These are phyloP conservation scores for Alectoria sarmentosa DNA, from an alignment of 495 filamentous ascomycete species.

Conservation along the genomic window DNA sequence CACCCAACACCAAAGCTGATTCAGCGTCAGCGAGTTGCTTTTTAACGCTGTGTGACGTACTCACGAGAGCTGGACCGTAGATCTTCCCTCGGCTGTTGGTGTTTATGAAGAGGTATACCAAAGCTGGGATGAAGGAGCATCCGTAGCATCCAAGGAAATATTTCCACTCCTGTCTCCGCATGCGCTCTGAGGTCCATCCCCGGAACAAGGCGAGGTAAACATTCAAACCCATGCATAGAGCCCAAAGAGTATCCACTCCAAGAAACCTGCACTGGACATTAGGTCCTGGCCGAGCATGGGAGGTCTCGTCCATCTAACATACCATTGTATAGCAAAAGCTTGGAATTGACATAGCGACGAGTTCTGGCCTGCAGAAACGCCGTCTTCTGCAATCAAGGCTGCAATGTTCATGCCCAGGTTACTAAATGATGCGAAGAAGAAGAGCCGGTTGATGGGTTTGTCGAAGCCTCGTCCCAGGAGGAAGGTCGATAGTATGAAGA, in stretches of 20 bases:
- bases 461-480: constrained; percentile 52
- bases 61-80: constrained; percentile 67
- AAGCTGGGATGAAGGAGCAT: constrained; percentile 61
- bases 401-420: constrained; percentile 78
- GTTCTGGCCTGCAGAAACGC: constrained; percentile 35
- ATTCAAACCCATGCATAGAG: constrained; percentile 80
- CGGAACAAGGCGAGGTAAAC: constrained; percentile 82
- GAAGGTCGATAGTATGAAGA: constrained; percentile 71
- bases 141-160: constrained; percentile 73
- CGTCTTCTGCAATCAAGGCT: constrained; percentile 63
- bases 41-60: constrained; percentile 5
- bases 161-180: constrained; percentile 62
- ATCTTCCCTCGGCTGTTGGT: constrained; percentile 43
- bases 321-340: constrained; percentile 71
- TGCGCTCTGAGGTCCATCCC: constrained; percentile 58
- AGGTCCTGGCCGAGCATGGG: constrained; percentile 8
- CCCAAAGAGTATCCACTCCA: constrained; percentile 74
- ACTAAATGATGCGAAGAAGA: constrained; percentile 80
- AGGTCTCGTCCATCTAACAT: constrained; percentile 24
- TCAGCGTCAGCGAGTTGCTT: constrained; percentile 10
- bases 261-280: constrained; percentile 51
- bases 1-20: constrained; percentile 79
- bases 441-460: constrained; percentile 83
- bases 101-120: constrained; percentile 60
- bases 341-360: constrained; percentile 67